phyloP scores from a whole-genome alignment of 805 yeast species.

The Zygotorulaspora sp. region DNA sequence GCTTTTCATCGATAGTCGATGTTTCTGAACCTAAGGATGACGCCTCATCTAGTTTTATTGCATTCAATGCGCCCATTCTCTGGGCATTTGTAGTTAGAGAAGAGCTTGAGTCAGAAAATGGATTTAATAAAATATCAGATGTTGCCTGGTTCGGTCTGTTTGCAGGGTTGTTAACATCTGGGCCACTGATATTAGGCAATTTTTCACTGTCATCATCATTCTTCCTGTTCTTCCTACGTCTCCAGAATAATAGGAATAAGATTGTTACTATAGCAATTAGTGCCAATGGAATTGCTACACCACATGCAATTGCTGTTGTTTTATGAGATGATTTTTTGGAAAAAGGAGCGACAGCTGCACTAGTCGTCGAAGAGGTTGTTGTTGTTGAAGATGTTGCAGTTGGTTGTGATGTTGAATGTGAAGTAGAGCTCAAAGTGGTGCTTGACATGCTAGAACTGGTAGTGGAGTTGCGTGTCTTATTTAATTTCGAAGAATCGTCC shows the following conservation, averaged over 20 bases:
- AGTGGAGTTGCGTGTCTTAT: conserved; percentile 13
- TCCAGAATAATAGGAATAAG: conserved; percentile 54
- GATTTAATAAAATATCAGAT: conserved; percentile 25
- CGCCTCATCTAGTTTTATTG: conserved; percentile 46
- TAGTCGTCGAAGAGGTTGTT: conserved; percentile 27
- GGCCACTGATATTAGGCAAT: conserved; percentile 38
- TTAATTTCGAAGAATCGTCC: conserved; percentile 20
- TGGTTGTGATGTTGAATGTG: conserved; percentile 25
- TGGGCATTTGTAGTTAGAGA: conserved; percentile 27
- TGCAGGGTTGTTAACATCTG: conserved; percentile 38
- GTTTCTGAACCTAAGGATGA: conserved; percentile 53
- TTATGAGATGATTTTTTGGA: conserved; percentile 38
- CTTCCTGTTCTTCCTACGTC: conserved; percentile 38
- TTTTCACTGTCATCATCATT: conserved; percentile 32
- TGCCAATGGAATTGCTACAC: conserved; percentile 74
- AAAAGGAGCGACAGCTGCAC: conserved; percentile 33
- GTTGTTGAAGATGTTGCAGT: conserved; percentile 30
- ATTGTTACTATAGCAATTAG: conserved; percentile 45
- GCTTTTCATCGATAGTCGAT: conserved; percentile 35
- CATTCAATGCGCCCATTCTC: conserved; percentile 48
- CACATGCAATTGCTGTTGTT: conserved; percentile 81
- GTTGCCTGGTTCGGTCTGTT: conserved; percentile 31
- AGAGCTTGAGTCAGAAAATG: conserved; percentile 26
- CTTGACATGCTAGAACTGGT: conserved; percentile 21
- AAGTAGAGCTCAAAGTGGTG: conserved; percentile 20